Evolutionary conservation across 176 grass and related monocot species (phyloP), one percentile per base, ranked within the genome.

Genomic region (Calamus simplicifolius): DNA sequence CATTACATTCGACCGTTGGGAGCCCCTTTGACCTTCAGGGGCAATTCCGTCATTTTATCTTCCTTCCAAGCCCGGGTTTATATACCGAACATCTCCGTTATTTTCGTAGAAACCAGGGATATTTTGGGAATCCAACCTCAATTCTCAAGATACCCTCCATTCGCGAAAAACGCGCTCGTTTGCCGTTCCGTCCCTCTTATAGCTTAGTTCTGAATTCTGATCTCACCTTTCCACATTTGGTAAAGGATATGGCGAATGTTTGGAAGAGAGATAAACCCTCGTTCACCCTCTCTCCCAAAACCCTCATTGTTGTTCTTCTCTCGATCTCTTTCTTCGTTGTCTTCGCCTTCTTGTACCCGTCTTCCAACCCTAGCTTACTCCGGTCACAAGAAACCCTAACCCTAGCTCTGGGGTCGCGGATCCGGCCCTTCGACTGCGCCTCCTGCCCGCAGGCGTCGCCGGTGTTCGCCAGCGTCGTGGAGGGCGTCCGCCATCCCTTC

Each of bases 391-490:
- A 64, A 16, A 13, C 55, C 68, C 3, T 54, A 58, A 2, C 25
- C 23, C 14, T 30, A 28, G 26, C 8, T n/a, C 50, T 70, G 50
- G 5, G 67, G 7, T 15, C 27, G 2, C 63, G 29, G 35, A 27
- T 80, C 63, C 84, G 68, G 59, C 75, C 87, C 68, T 82, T 87
- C 63, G 73, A 88, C 55, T 98, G 93, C 79, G 73, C 77, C 66
- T 72, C 87, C 26, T 88, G 78, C 38, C 84, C 59, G 19, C 93
- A 98, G 82, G 87, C 93, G 3, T 91, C 84, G 43, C 87, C 87
- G 30, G 81, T 97, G 25, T 75, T 97, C 58, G 87, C 93, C 49
- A 91, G 79, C 69, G 80, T 91, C 15, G 87, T 98, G 27, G 93
- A 98, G 71, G 84, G 81, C 69, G 84, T 92, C 14, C 74, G 80